These are phyloP conservation scores for Ganoderma boninense DNA, from an alignment of 1,284 basidiomycete species.

Conservation along the genomic window DNA sequence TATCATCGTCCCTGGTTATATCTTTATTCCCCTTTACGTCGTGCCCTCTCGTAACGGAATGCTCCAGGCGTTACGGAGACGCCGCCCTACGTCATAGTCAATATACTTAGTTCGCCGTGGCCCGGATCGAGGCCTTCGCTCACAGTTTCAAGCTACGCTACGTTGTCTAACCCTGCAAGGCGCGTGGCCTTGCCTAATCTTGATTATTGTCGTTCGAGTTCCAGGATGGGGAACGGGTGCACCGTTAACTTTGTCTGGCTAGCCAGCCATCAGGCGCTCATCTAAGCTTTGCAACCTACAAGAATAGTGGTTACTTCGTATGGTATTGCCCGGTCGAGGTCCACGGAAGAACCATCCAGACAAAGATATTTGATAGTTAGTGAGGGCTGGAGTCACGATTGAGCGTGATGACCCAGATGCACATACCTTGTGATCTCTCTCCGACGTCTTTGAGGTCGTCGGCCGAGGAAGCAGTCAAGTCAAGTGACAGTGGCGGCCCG, in stretches of 20 bases:
- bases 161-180: not conserved
- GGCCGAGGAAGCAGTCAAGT: not conserved
- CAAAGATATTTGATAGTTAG: not conserved
- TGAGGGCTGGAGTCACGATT: not conserved
- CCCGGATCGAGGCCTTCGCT: not conserved
- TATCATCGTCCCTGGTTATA: conserved; percentile 8
- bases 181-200: too few relatives aligned
- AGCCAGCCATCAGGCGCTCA: not conserved
- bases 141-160: not conserved
- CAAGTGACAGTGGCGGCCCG: not conserved
- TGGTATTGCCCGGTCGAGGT: not conserved
- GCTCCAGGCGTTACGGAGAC: not conserved
- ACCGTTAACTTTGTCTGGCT: too few relatives aligned
- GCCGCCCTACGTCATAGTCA: not conserved
- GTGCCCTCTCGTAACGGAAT: not conserved
- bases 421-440: not conserved
- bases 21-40: not conserved
- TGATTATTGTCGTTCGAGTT: too few relatives aligned
- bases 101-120: not conserved
- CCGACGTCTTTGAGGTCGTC: not conserved
- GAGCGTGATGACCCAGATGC: not conserved
- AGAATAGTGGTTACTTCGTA: not conserved
- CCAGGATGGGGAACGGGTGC: too few relatives aligned
- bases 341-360: not conserved
- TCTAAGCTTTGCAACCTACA: not conserved